Base-by-base conservation (phyloP, 75 land plant genomes). In the Larix kaempferi region DNA sequence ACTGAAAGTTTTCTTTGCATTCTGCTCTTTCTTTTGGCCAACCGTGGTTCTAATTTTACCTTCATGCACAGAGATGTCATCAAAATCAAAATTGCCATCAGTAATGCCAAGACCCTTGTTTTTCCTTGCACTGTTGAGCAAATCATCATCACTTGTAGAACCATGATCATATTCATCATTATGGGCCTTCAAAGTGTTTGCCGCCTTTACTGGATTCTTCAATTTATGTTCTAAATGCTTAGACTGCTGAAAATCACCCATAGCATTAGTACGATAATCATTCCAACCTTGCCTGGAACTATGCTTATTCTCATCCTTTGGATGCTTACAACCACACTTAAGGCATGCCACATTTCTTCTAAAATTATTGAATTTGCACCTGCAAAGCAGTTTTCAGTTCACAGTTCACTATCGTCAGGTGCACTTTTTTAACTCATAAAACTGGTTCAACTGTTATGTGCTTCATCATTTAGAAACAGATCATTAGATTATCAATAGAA, bases 281-380 rank as follows among this genome's bases (percentile, higher is more conserved):
- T 29, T 29, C 29, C 29, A 13, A 65, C 35, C 29, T 65, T 29
- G 69, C 29, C 57, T 58, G 56, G 52, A 52, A 37, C 1, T 49
- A 15, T 73, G 19, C 21, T 65, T 26, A 71, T 57, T 7, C 12
- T 66, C 55, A 58, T 57, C 59, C 17, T 33, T 61, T 23, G 88
- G 83, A 35, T 77, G 56, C 27, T 74, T 41, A 22, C 75, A 56
- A 39, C 78, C 71, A 65, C 89, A 87, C 71, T 84, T 74, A 19
- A 39, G 59, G 74, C 87, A 85, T 21, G 44, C 81, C 19, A 23
- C 29, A 72, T 85, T 85, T 78, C 77, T 79, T 39, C 76, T 79
- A 63, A 85, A 85, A 74, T 85, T 85, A 55, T 83, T 13, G 41
- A 79, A 85, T 27, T 80, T 55, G 71, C 87, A 85, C 62, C 88